Percentiles rank a stretch among this genome's conserved stretches.
These are phyloP conservation scores for Eucalyptus erythrocorys DNA, from an alignment of 345 rosid genomes.

Conservation along the genomic window DNA sequence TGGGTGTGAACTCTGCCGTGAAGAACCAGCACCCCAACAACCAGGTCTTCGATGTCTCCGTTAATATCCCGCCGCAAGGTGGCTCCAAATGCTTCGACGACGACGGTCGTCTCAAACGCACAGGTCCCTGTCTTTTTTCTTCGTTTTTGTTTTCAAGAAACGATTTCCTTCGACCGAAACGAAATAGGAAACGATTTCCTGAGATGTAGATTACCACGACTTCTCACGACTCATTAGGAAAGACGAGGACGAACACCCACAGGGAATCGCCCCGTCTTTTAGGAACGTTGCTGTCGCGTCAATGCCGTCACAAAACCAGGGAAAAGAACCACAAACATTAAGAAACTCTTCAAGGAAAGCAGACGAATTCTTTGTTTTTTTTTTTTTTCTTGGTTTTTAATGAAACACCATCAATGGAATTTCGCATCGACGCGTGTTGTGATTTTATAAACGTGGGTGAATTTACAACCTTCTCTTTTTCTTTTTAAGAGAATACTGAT, in stretches of 20 bases:
- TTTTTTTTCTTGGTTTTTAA: background rate
- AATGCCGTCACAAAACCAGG: background rate
- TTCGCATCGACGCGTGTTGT: background rate
- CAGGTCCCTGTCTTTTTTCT: conserved; percentile 22
- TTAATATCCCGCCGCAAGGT: conserved; percentile 11
- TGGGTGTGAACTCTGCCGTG: conserved; percentile 5
- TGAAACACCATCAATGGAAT: background rate
- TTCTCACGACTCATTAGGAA: background rate
- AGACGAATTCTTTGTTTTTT: background rate
- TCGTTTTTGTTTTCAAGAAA: background rate
- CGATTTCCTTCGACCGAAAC: background rate
- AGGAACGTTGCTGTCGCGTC: background rate
- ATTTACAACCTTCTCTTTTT: background rate
- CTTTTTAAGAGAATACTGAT: background rate
- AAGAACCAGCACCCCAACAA: conserved; percentile 4
- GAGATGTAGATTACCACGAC: background rate
- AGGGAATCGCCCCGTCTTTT: background rate
- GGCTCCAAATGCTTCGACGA: conserved; percentile 61
- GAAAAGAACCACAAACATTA: background rate
- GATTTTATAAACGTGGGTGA: background rate
- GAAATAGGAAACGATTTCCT: background rate
- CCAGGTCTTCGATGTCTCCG: conserved; percentile 20
- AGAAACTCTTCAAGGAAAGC: background rate
- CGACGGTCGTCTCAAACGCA: conserved; percentile 55
- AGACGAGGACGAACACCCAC: background rate